These are phyloP conservation scores for Lachancea quebecensis DNA, from an alignment of 805 yeast genomes.

Conservation along the genomic window DNA sequence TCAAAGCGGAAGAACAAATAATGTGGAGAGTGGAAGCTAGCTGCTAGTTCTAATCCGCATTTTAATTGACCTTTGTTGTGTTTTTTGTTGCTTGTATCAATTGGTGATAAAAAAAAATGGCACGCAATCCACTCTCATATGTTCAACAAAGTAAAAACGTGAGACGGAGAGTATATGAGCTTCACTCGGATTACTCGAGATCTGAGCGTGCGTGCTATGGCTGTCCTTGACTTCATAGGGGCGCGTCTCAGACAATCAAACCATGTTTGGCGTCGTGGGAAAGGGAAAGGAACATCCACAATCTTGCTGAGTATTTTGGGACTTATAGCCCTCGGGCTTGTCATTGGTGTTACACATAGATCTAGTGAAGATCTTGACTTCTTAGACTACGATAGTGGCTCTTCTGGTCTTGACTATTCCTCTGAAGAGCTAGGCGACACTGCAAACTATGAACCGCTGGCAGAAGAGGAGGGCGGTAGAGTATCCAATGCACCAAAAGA, in stretches of 20 bases:
- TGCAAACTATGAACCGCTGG: background rate
- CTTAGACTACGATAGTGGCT: background rate
- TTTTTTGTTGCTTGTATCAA: too few relatives aligned
- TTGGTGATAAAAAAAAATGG: too few relatives aligned
- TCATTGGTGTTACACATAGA: background rate
- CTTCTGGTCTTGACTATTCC: background rate
- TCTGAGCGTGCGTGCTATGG: background rate
- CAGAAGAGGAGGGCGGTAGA: background rate
- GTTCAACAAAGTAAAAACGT: background rate
- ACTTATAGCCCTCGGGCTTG: background rate
- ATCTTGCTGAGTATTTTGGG: background rate
- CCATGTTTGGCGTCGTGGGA: slow-evolving; percentile 4
- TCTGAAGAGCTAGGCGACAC: background rate
- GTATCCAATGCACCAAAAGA: background rate
- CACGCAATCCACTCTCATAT: too few relatives aligned
- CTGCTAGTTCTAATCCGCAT: too few relatives aligned
- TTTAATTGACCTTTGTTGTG: too few relatives aligned
- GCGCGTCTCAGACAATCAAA: slow-evolving; percentile 5
- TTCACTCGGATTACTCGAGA: background rate
- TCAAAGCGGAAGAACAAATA: too few relatives aligned
- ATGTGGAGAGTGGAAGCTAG: too few relatives aligned
- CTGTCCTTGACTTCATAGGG: slow-evolving; percentile 1
- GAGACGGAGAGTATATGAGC: slow-evolving; percentile 1
- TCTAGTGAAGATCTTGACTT: background rate
- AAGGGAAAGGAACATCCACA: background rate